Evolutionary conservation across 1,139 yeast species (phyloP), one percentile per base, ranked within the genome.

Genomic region (Pichia sp.): DNA sequence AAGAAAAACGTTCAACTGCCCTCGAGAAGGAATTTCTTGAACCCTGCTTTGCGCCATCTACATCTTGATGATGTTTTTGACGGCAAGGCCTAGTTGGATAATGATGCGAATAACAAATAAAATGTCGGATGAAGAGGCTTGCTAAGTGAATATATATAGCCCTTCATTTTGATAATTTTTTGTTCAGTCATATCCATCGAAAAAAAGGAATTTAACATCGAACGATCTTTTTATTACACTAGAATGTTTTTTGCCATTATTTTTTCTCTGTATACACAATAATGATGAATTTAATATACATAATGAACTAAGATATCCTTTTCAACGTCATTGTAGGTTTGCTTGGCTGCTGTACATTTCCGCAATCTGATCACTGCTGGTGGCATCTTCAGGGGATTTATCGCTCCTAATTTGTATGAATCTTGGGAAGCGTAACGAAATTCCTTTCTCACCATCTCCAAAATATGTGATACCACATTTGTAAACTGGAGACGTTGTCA

Each of bases 341-440:
- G 87, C 84, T 70, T 93, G 99, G 57, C 84, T 78, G 64, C 84
- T 84, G 67, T 92, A 93, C 70, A 93, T 84, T 65, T 92, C 97
- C 5, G 90, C 85, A n/a, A 93, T 84, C 70, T 92, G 96, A 20
- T 87, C 88, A 36, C 96, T 85, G 1, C 87, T 80, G 0, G 99
- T 93, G 1, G 96, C 95, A 67, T 93, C 97, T 63, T 91, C 96
- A 0, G 87, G 79, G 0, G 80, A 78, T 68, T 93, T 93, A 67
- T 93, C 99, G 38, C 89, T 97, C 66, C 99, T 78, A 16, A 88
- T 75, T 58, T 96, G 77, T 4, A 93, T 69, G 60, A 92, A 92
- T 62, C 99, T 75, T 1, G 99, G 99, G 65, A 93, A 93, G 64
- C 99, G 76, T 57, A 93, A 74, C 0, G 97, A 89, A 6, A 93